These are phyloP conservation scores for Candida methanosorbosa DNA, from an alignment of 805 yeast species.

Conservation along the genomic window DNA sequence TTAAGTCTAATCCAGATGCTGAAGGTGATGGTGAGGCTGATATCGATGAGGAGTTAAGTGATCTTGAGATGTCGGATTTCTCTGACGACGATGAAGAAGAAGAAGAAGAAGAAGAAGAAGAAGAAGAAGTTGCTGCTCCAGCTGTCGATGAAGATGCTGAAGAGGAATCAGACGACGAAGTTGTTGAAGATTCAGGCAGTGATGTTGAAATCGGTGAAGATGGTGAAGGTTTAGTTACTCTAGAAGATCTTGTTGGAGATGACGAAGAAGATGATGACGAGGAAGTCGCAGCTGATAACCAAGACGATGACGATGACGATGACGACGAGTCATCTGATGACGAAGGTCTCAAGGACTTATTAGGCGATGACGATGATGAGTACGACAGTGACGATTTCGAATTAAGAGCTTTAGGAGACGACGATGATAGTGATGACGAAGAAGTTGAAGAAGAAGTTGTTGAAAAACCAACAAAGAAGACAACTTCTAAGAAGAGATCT, in stretches of 20 bases:
- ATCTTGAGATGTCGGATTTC: conserved; percentile 30
- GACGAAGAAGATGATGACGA: background rate
- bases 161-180: conserved; percentile 25
- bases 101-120: conserved; percentile 16
- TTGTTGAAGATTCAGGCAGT: conserved; percentile 28
- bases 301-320: conserved; percentile 2
- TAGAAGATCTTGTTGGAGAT: conserved; percentile 1
- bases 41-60: conserved; percentile 26
- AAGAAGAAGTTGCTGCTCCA: conserved; percentile 14
- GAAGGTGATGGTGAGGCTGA: conserved; percentile 37
- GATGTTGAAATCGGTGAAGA: conserved; percentile 26
- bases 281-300: conserved; percentile 6
- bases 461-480: conserved; percentile 4
- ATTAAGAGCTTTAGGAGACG: conserved; percentile 15
- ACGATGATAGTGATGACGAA: conserved; percentile 19
- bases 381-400: conserved; percentile 19
- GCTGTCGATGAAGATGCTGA: conserved; percentile 20
- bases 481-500: conserved; percentile 12
- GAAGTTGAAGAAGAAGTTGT: conserved; percentile 19
- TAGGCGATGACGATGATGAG: conserved; percentile 13
- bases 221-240: conserved; percentile 1
- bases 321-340: background rate
- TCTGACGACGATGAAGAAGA: conserved; percentile 23
- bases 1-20: conserved; percentile 47
- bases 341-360: conserved; percentile 4